Base-by-base conservation (phyloP, 2,329 filamentous ascomycete species). In the Pezicula radicicola region DNA sequence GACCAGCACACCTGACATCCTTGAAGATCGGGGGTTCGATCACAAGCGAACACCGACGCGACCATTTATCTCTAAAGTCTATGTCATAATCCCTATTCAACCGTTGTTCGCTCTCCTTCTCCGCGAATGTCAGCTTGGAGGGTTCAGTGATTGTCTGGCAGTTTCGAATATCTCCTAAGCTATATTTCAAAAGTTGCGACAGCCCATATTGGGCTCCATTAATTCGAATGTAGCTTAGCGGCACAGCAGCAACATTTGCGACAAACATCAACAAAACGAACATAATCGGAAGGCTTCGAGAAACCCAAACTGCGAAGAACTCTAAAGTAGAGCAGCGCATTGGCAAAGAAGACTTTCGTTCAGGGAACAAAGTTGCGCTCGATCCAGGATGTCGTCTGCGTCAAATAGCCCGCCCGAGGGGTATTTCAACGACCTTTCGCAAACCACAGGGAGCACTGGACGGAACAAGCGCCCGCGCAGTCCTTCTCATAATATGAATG, bases 351-450 rank as follows among this genome's bases (percentile, higher is more conserved):
- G 6, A 10, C 21, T 4, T 28, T 27, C 13, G 13, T 45, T 15
- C 28, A 6, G 42, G 21, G 21, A 28, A 28, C 15, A n/a, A 28
- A 16, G 9, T 15, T 2, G 8, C 19, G n/a, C 10, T 36, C 16
- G 39, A 51, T 30, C 40, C 15, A 62, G 36, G 10, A 68, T 68
- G 65, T 67, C 66, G 12, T 63, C 64, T 6, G 52, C 56, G 15
- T 66, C 63, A 1, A 66, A 66, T 51, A 66, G 58, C 45, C 63
- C 65, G 10, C 63, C 61, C 25, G 75, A 77, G 41, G 74, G 75
- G 56, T 82, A 76, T 68, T 82, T 83, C 71, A 83, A 83, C 66
- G 76, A 82, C 55, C 71, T 79, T 43, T 73, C 75, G 4, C 73
- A 72, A 47, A 76, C 63, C 15, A 62, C 60, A 7, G 58, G 58